Base-by-base conservation (phyloP, 495 filamentous ascomycete species). In the Tetracladium setigerum region DNA sequence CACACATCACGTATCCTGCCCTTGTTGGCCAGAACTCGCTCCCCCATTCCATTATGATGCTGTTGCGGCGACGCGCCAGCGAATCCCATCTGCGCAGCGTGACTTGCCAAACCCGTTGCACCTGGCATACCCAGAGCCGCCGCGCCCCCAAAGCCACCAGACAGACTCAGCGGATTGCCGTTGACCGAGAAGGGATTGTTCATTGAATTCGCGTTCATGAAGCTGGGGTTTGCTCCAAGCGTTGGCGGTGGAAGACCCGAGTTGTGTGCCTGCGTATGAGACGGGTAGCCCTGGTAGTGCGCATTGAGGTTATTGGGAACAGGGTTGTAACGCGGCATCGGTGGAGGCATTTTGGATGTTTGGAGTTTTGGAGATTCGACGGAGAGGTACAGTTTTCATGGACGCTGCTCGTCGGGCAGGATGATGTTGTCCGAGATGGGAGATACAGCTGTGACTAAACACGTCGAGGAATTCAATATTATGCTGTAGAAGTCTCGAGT, bases 1-100 rank as follows among this genome's bases (percentile, higher is more conserved):
- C 91, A 98, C 14, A 98, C 92, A 59, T 98, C 92, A 41, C 89
- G 76, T 77, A 97, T 96, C 63, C 89, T 71, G 22, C 77, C 72
- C 61, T 86, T 84, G 19, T 71, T 73, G 32, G 73, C 63, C 37
- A 55, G 56, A 33, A 55, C 55, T 36, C 72, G 64, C 12, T 77
- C 71, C n/a, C 59, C 61, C 44, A 69, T 49, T 24, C 60, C 61
- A 35, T 71, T 74, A 49, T 60, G 66, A 27, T 77, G 76, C 50
- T 81, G 79, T 58, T 90, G 87, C 54, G 88, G 71, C 56, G 80
- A 74, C 46, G 82, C 86, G 13, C 80, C 87, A 45, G 83, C 81
- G 58, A 95, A 95, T 2, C 87, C 80, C 74, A 89, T 84, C 60
- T 90, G 79, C 32, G 87, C 89, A 27, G 86, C 89, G 62, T 91